Evolutionary conservation across 2,329 filamentous ascomycete species (phyloP), one percentile per base, ranked within the genome.

Genomic region (Saccharata proteae): DNA sequence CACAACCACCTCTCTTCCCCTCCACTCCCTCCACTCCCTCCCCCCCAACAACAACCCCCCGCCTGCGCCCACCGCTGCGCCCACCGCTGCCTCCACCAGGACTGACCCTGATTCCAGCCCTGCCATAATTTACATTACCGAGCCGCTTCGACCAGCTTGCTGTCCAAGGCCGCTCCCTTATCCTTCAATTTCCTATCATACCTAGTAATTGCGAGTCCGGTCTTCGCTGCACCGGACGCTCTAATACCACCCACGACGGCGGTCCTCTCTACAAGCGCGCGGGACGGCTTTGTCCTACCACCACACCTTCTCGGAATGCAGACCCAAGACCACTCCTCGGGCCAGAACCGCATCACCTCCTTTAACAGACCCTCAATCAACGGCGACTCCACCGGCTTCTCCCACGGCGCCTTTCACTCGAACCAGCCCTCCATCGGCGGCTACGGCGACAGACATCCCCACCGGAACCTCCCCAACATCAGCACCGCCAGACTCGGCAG

Each of bases 291-390:
- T 67, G 77, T 83, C 77, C 82, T 71, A 59, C 65, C 79, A 64
- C 78, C 79, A 69, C 80, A 85, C 67, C 69, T 84, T 55, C 75
- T 88, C 65, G 76, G 74, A 62, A 94, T 94, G 86, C 86, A 93
- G 73, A 80, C 82, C 61, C 75, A 83, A 60, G 77, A 81, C 49
- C 67, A 69, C 44, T 65, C 70, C 44, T 67, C 72, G 42, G 72
- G 64, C 51, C 68, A 64, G 55, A 50, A 66, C 58, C 51, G 63
- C 59, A 22, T 29, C 26, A 55, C 81, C 73, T 62, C 79, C 49
- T 73, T 74, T 39, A 83, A 81, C 35, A 92, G 31, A 92, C 64
- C 77, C 82, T 40, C 80, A 80, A 82, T 67, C 45, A 65, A 63
- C 51, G 63, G 63, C 40, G 69, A 82, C 52, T 80, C 86, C 46